Percentiles rank a stretch among this genome's conserved stretches.
phyloP scores from a whole-genome alignment of 2,329 filamentous ascomycete genomes.

The Scedosporium boydii region DNA sequence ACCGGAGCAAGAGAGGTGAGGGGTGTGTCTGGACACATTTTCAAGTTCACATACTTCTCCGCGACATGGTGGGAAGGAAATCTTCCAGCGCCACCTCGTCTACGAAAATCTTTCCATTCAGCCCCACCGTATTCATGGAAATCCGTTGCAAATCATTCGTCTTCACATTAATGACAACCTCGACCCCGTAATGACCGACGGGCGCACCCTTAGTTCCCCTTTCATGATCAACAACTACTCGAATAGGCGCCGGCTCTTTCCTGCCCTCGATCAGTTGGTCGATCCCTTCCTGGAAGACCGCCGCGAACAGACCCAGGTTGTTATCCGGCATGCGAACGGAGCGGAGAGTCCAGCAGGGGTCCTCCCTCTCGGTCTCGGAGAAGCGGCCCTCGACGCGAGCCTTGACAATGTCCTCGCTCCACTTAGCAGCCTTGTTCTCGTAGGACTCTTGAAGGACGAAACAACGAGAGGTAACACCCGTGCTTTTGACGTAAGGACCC shows the following conservation, averaged over 20 bases:
- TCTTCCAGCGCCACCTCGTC: constrained; percentile 67
- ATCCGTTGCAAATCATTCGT: constrained; percentile 41
- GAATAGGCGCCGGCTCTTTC: constrained; percentile 57
- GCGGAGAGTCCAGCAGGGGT: constrained; percentile 69
- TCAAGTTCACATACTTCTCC: constrained; percentile 47
- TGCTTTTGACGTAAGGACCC: constrained; percentile 34
- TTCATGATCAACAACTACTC: constrained; percentile 63
- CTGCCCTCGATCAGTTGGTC: constrained; percentile 54
- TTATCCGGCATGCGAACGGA: constrained; percentile 55
- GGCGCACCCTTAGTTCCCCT: constrained; percentile 57
- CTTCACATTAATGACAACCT: constrained; percentile 58
- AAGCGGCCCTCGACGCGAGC: constrained; percentile 81
- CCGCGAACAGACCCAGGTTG: constrained; percentile 50
- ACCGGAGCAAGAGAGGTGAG: neutral
- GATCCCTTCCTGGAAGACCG: constrained; percentile 63
- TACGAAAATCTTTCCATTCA: constrained; percentile 61
- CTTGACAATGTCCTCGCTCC: constrained; percentile 78
- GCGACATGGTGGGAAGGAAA: constrained; percentile 65
- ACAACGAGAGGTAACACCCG: constrained; percentile 50
- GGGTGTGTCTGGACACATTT: neutral
- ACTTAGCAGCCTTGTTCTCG: constrained; percentile 65
- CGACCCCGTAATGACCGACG: constrained; percentile 58
- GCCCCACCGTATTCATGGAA: constrained; percentile 45
- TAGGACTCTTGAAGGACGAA: constrained; percentile 67
- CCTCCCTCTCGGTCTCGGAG: constrained; percentile 72